Conservation (phyloP, 768 basidiomycete species). For the Hericium erinaceus region DNA sequence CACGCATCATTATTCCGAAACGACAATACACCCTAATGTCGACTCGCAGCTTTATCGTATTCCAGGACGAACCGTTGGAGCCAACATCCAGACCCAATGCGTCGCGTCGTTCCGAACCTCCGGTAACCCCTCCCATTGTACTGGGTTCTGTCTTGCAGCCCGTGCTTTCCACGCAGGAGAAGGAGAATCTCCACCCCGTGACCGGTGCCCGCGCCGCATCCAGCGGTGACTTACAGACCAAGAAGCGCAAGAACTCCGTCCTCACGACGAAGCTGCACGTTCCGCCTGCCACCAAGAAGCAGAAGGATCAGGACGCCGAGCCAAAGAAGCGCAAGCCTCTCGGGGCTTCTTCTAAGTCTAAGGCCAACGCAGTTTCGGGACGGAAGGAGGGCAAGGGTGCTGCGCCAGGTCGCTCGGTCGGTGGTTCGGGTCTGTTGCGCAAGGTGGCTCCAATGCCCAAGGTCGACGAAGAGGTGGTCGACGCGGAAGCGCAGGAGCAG, state of each 20-base stretch:
- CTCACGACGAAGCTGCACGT: constrained; percentile 43
- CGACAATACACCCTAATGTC: constrained; percentile 31
- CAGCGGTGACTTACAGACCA: constrained; percentile 27
- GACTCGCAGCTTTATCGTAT: constrained; percentile 52
- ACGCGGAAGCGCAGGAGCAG: constrained; percentile 44
- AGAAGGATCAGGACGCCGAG: constrained; percentile 34
- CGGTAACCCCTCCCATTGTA: constrained; percentile 17
- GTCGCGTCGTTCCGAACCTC: constrained; percentile 16
- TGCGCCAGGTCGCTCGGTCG: constrained; percentile 9
- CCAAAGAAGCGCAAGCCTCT: constrained; percentile 56
- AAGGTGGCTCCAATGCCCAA: background rate
- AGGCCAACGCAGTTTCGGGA: background rate
- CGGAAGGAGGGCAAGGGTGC: constrained; percentile 5
- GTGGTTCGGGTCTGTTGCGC: background rate
- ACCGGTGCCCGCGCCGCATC: constrained; percentile 54
- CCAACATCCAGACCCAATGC: constrained; percentile 25
- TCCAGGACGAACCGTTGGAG: constrained; percentile 43
- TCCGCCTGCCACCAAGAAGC: constrained; percentile 32
- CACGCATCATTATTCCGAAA: background rate
- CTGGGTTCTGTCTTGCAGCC: constrained; percentile 21
- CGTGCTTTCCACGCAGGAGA: constrained; percentile 33
- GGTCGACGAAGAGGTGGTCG: constrained; percentile 44
- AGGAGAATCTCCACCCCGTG: constrained; percentile 72
- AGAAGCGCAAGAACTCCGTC: constrained; percentile 56
- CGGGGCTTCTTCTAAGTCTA: constrained; percentile 17